phyloP scores from a whole-genome alignment of 225 moss, liverwort and hornwort species.

The Pseudoscleropodium purum region DNA sequence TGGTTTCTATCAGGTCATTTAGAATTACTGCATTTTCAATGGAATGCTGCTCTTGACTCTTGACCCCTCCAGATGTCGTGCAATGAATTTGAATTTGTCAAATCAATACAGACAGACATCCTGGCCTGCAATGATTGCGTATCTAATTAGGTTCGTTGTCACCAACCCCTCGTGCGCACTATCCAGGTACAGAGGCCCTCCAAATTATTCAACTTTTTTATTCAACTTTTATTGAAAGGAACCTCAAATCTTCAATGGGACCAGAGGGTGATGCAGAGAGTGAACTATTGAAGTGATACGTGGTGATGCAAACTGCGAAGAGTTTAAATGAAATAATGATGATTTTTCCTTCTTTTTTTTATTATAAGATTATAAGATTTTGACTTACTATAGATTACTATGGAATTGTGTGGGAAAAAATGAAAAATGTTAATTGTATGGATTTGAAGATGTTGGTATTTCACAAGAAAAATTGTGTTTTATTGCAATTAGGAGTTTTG shows the following conservation, averaged over 20 bases:
- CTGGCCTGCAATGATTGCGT: background rate
- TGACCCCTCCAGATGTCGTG: background rate
- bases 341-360: background rate
- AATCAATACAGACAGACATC: background rate
- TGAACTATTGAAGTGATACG: background rate
- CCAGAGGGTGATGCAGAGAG: background rate
- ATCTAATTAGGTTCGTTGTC: background rate
- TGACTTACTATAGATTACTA: background rate
- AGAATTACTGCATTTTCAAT: background rate
- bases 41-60: background rate
- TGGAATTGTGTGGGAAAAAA: background rate
- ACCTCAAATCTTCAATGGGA: background rate
- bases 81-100: background rate
- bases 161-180: background rate
- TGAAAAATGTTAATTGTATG: background rate
- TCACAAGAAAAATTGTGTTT: background rate
- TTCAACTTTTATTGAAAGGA: background rate
- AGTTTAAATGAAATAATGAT: background rate
- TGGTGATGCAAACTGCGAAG: background rate
- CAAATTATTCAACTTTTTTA: background rate
- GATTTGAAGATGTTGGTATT: background rate
- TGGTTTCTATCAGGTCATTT: background rate
- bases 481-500: background rate
- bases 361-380: background rate
- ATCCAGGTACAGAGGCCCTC: background rate